Conservation (phyloP, 345 rosid genomes). For the Litchi chinensis region DNA sequence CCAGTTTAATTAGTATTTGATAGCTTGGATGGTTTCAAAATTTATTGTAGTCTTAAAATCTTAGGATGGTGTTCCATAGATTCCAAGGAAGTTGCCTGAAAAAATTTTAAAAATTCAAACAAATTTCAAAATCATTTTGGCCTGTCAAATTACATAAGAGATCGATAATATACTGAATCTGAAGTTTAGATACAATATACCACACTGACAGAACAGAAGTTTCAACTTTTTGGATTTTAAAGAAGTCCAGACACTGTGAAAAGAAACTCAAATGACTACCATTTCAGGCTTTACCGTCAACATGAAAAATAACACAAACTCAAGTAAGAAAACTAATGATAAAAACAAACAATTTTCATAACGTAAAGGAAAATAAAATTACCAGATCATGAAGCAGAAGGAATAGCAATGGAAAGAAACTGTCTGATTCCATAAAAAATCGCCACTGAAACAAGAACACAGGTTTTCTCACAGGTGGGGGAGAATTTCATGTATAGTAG, state of each 20-base stretch:
- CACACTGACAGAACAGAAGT: constrained; percentile 49
- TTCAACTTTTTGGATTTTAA: constrained; percentile 81
- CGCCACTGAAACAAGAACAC: constrained; percentile 43
- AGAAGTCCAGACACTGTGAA: constrained; percentile 70
- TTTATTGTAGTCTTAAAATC: no score
- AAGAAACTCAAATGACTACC: constrained; percentile 96
- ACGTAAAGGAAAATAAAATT: constrained; percentile 4
- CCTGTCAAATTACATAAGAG: no score
- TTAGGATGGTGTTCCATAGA: no score
- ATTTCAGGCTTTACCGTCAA: constrained; percentile 63
- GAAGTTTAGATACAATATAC: no score
- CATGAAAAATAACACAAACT: background rate
- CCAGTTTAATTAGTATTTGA: no score
- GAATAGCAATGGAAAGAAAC: constrained; percentile 70
- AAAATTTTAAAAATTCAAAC: no score
- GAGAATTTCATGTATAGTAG: constrained; percentile 51
- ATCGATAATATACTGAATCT: no score
- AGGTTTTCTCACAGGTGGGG: constrained; percentile 47
- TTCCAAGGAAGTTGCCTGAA: no score
- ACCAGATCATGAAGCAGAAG: constrained; percentile 83
- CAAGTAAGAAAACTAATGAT: background rate
- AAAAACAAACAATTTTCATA: no score
- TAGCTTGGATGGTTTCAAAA: no score
- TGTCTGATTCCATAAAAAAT: constrained; percentile 49
- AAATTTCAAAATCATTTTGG: no score